phyloP scores from a whole-genome alignment of 495 filamentous ascomycete species.

The Terfezia claveryi region DNA sequence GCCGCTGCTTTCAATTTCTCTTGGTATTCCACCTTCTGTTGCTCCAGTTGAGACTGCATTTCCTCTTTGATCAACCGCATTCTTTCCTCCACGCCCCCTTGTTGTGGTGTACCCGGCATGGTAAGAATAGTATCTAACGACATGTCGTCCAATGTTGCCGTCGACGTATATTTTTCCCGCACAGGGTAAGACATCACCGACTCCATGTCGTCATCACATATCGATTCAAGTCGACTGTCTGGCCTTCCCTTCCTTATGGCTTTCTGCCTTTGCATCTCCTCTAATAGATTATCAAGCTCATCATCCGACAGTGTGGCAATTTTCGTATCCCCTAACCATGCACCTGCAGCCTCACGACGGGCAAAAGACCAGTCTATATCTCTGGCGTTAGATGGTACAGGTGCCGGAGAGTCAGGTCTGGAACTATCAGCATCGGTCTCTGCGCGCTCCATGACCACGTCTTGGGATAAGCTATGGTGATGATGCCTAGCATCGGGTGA shows the following conservation, averaged over 20 bases:
- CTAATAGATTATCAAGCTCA: constrained; percentile 82
- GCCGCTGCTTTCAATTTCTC: constrained; percentile 61
- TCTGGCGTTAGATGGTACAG: constrained; percentile 38
- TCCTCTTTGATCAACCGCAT: constrained; percentile 57
- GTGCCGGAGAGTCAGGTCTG: constrained; percentile 59
- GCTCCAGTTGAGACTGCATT: constrained; percentile 73
- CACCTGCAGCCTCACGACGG: constrained; percentile 71
- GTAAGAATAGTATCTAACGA: constrained; percentile 87
- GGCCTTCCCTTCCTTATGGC: constrained; percentile 55
- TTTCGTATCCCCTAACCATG: constrained; percentile 83
- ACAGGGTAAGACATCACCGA: constrained; percentile 72
- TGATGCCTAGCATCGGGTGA: constrained; percentile 29
- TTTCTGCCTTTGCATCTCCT: constrained; percentile 75
- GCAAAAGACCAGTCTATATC: constrained; percentile 96
- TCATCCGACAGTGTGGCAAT: constrained; percentile 77
- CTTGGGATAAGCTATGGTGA: constrained; percentile 52
- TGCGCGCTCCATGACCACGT: constrained; percentile 26
- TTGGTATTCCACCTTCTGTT: constrained; percentile 65
- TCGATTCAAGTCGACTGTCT: constrained; percentile 61
- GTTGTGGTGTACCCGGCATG: constrained; percentile 75
- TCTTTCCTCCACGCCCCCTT: constrained; percentile 48
- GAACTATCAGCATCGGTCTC: constrained; percentile 48
- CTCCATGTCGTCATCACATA: constrained; percentile 27
- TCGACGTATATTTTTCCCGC: constrained; percentile 90
- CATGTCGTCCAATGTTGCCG: constrained; percentile 87